Evolutionary conservation across 169 alveolate species (phyloP).

Genomic region (Plasmodium knowlesi): DNA sequence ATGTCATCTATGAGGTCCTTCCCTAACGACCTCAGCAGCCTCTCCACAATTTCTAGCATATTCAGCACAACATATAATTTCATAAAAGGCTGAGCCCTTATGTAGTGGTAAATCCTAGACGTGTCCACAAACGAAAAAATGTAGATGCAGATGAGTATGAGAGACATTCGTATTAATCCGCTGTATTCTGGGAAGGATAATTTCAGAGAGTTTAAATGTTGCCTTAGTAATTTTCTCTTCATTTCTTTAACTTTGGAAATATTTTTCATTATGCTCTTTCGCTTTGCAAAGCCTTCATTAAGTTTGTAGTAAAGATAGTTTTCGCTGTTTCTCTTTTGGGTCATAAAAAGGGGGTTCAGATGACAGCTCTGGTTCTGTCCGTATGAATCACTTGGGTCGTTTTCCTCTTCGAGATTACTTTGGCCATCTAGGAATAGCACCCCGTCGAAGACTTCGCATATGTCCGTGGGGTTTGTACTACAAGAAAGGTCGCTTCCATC

Average conservation of each 20-base stretch:
- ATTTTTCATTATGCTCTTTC: conserved; percentile 28
- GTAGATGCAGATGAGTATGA: conserved; percentile 80
- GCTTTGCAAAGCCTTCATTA: conserved; percentile 4
- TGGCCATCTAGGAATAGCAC: not conserved
- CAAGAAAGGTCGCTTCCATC: not conserved
- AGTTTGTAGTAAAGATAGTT: not conserved
- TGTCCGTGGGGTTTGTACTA: not conserved
- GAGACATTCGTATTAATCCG: conserved; percentile 84
- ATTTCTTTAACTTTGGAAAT: conserved; percentile 28
- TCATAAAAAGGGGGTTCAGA: not conserved
- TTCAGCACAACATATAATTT: conserved; percentile 91
- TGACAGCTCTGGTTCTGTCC: not conserved
- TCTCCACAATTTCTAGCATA: conserved; percentile 91
- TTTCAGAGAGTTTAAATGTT: conserved; percentile 48
- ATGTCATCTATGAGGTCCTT: conserved; percentile 88
- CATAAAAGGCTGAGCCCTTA: conserved; percentile 91
- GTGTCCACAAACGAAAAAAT: conserved; percentile 88
- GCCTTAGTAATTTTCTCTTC: conserved; percentile 42
- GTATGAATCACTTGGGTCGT: not conserved
- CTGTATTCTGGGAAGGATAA: conserved; percentile 79
- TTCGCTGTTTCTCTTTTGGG: conserved; percentile 21
- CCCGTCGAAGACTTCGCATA: not conserved
- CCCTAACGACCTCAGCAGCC: conserved; percentile 90
- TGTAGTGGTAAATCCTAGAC: conserved; percentile 90
- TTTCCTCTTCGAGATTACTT: not conserved